phyloP scores from a whole-genome alignment of 768 basidiomycete species.

The Suillus plorans region DNA sequence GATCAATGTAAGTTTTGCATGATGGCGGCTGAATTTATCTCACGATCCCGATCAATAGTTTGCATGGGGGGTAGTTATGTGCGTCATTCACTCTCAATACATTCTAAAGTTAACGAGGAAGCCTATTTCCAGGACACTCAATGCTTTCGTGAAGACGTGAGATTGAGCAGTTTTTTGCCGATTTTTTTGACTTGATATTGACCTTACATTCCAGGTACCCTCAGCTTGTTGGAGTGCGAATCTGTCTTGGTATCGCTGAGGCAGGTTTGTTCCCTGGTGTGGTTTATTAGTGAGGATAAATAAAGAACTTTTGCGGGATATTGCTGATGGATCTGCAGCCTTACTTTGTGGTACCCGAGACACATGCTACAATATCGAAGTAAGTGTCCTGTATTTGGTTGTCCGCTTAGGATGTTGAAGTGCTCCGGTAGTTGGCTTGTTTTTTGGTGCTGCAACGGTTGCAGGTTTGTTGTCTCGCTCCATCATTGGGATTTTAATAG shows the following conservation, averaged over 20 bases:
- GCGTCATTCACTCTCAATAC: conserved; percentile 12
- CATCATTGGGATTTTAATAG: not conserved
- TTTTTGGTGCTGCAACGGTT: conserved; percentile 64
- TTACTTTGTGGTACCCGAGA: conserved; percentile 70
- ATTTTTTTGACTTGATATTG: not conserved
- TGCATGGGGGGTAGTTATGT: conserved; percentile 67
- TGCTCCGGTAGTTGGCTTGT: conserved; percentile 43
- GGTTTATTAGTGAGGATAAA: conserved; percentile 58
- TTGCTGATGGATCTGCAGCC: conserved; percentile 28
- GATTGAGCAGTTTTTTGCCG: not conserved
- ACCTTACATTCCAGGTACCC: conserved; percentile 45
- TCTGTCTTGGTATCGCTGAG: conserved; percentile 65
- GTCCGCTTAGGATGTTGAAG: not conserved
- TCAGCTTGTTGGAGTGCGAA: conserved; percentile 56
- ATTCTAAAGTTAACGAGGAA: not conserved
- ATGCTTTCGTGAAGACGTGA: conserved; percentile 69
- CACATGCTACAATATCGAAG: conserved; percentile 54
- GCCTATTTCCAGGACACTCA: conserved; percentile 45
- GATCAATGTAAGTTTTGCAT: conserved; percentile 47
- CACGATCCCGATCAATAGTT: conserved; percentile 24
- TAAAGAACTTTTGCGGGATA: not conserved
- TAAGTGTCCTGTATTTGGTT: not conserved
- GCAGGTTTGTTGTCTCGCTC: conserved; percentile 36
- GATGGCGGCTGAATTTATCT: conserved; percentile 1
- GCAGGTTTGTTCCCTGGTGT: conserved; percentile 75